Conservation (phyloP, 2,329 filamentous ascomycete species). For the Ophiostoma sp. region DNA sequence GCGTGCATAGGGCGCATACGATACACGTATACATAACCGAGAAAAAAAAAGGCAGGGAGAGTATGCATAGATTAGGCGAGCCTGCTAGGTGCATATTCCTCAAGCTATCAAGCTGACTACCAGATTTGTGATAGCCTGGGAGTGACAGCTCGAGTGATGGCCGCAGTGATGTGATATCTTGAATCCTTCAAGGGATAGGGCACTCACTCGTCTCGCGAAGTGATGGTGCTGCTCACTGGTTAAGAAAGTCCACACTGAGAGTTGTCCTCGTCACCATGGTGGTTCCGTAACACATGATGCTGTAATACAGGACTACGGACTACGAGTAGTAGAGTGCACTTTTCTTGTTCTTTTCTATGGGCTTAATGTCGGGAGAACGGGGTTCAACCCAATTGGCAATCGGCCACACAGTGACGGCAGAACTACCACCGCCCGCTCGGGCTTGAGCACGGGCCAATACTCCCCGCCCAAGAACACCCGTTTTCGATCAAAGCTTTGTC, state of each 20-base stretch:
- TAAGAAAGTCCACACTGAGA: background rate
- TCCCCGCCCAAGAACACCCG: conserved; percentile 6
- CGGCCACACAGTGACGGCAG: background rate
- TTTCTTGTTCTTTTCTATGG: background rate
- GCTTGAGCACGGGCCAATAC: conserved; percentile 12
- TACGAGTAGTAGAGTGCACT: background rate
- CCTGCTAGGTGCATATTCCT: background rate
- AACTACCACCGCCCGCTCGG: conserved; percentile 11
- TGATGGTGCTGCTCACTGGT: background rate
- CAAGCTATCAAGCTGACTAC: conserved; percentile 2
- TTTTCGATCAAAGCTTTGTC: conserved; percentile 8
- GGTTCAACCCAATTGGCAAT: too few species aligned
- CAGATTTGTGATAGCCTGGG: conserved; percentile 9
- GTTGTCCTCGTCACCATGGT: background rate
- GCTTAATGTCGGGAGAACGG: too few species aligned
- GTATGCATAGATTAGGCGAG: background rate
- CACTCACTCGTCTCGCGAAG: background rate
- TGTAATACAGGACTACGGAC: conserved; percentile 12
- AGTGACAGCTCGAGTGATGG: conserved; percentile 10
- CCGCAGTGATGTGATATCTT: conserved; percentile 2
- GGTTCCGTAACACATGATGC: conserved; percentile 3
- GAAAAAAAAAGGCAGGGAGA: background rate
- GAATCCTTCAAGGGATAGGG: background rate
- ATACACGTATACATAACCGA: background rate
- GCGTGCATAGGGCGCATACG: too few species aligned